Evolutionary conservation across 1,284 basidiomycete genomes (phyloP), one percentile per base, ranked within the genome.

Genomic region (Rhizoctonia solani): DNA sequence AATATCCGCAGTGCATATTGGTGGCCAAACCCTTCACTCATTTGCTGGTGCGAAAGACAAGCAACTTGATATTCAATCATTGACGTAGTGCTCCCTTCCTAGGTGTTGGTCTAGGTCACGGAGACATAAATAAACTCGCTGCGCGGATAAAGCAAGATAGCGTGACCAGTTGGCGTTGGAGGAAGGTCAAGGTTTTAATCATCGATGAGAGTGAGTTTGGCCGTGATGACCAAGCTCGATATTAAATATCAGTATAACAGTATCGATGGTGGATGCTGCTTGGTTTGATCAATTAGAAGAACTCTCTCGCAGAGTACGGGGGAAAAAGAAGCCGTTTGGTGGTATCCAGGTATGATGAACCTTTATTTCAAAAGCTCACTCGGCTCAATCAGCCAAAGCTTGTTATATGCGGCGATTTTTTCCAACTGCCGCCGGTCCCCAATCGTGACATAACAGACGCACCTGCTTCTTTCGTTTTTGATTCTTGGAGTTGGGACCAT

Each of bases 241-340:
- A 11, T 56, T 46, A 30, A 66, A 54, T 70, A 34, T 39, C 52
- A 14, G n/a, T 34, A 14, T 1, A 32, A 8, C 71, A 98, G 95
- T 97, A 2, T 99, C 96, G 0, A 99, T 99, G 96, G 86, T 99
- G 1, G 97, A 98, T 66, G 95, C 92, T 0, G 86, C 88, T 27
- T 81, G 98, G 1, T 93, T 98, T 71, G 95, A 98, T 74, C 95
- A 95, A 73, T 82, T 98, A 69, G 79, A 85, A 42, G 79, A 84
- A 30, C 84, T 94, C 54, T 92, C 84, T 8, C 79, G 81, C 25
- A 77, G 79, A 0, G 69, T 94, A 21, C 83, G 92, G 72, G 89
- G 88, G 74, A 86, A 80, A 4, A 69, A 77, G 0, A 76, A 78
- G 53, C 92, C 95, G 0, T 99, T 98, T 71, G 96, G 97, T 19